phyloP scores from a whole-genome alignment of 768 basidiomycete genomes.

The Lentinula edodes region DNA sequence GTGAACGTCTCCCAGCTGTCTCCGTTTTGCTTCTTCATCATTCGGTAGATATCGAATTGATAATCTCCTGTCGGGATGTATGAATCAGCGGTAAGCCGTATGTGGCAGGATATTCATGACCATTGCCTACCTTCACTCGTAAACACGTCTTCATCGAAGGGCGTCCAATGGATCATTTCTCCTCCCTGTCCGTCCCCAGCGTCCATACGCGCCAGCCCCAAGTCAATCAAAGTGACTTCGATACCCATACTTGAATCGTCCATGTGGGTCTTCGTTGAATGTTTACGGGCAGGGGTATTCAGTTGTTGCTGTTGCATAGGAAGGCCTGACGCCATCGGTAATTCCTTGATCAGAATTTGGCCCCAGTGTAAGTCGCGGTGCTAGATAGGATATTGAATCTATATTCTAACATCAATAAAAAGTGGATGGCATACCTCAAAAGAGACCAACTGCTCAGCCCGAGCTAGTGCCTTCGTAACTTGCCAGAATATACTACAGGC shows the following conservation, averaged over 20 bases:
- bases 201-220: conserved; percentile 86
- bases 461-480: conserved; percentile 67
- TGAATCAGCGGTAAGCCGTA: background rate
- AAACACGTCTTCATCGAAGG: conserved; percentile 85
- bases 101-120: background rate
- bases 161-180: conserved; percentile 62
- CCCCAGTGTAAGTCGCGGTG: conserved; percentile 99
- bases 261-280: conserved; percentile 35
- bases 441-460: conserved; percentile 72
- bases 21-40: conserved; percentile 65
- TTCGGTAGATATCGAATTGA: conserved; percentile 92
- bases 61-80: conserved; percentile 58
- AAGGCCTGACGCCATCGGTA: conserved; percentile 22
- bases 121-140: conserved; percentile 71
- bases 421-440: conserved; percentile 71
- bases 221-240: conserved; percentile 83
- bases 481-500: conserved; percentile 92
- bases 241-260: conserved; percentile 65
- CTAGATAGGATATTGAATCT: conserved; percentile 33
- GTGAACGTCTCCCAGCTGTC: conserved; percentile 71
- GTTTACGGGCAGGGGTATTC: conserved; percentile 22
- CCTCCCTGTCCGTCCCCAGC: conserved; percentile 42
- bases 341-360: conserved; percentile 78
- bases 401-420: background rate
- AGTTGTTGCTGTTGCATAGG: conserved; percentile 29